phyloP scores from a whole-genome alignment of 1,284 basidiomycete species.

The Cutaneotrichosporon sp. region DNA sequence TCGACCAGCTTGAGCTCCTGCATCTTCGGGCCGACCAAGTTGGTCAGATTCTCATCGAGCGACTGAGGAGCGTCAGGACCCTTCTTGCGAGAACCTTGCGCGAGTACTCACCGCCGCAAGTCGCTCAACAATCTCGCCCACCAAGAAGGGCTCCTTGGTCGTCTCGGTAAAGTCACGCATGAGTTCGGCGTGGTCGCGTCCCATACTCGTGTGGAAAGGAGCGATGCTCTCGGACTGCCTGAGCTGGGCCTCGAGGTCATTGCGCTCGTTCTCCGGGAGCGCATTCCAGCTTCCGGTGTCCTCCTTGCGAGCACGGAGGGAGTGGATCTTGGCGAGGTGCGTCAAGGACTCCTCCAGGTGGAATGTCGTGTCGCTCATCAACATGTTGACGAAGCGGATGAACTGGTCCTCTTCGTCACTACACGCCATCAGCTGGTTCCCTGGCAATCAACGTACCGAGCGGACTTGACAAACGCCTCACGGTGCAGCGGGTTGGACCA shows the following conservation, averaged over 20 bases:
- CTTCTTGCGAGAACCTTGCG: not conserved
- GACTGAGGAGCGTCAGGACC: constrained; percentile 27
- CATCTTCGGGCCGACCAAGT: constrained; percentile 79
- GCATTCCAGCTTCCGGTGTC: constrained; percentile 69
- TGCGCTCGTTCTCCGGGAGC: constrained; percentile 68
- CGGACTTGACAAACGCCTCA: constrained; percentile 74
- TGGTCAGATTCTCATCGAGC: constrained; percentile 89
- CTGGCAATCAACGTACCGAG: constrained; percentile 61
- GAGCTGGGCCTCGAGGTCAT: constrained; percentile 79
- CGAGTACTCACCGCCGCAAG: constrained; percentile 77
- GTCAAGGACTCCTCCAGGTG: constrained; percentile 95
- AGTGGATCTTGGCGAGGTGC: constrained; percentile 83
- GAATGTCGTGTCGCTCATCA: constrained; percentile 99
- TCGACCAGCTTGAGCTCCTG: constrained; percentile 78
- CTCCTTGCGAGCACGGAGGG: constrained; percentile 81
- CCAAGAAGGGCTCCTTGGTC: constrained; percentile 90
- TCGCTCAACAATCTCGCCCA: constrained; percentile 92
- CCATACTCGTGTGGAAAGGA: constrained; percentile 80
- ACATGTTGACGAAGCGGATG: constrained; percentile 92
- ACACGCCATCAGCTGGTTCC: constrained; percentile 5
- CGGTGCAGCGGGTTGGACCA: constrained; percentile 88
- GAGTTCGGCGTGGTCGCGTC: constrained; percentile 82
- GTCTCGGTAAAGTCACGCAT: constrained; percentile 91
- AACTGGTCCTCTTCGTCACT: constrained; percentile 87
- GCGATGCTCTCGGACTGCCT: constrained; percentile 79